phyloP scores from a whole-genome alignment of 176 grass and related monocot genomes.

The Aegilops umbellulata region DNA sequence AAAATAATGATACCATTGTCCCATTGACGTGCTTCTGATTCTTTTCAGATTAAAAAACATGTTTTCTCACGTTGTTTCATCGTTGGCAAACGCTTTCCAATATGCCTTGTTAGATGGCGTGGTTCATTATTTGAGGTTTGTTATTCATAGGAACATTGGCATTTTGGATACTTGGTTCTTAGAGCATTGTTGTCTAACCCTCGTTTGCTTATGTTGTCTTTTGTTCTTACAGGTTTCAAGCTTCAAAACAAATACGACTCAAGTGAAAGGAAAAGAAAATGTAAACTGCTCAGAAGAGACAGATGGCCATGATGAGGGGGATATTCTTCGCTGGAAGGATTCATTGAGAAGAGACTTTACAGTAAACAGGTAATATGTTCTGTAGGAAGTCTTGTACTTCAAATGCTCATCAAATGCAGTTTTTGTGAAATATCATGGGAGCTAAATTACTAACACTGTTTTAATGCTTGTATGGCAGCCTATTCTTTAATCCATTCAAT shows the following conservation, averaged over 20 bases:
- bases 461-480: conserved; percentile 42
- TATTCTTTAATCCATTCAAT: conserved; percentile 77
- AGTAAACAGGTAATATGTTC: conserved; percentile 66
- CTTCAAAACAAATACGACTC: conserved; percentile 43
- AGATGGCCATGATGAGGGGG: conserved; percentile 37
- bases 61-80: conserved; percentile 46
- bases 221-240: conserved; percentile 64
- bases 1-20: conserved; percentile 19
- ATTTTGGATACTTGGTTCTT: conserved; percentile 8
- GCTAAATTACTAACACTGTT: conserved; percentile 38
- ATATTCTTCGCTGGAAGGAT: conserved; percentile 83
- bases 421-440: conserved; percentile 13
- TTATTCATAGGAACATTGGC: conserved; percentile 27
- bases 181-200: not conserved
- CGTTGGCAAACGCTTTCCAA: conserved; percentile 70
- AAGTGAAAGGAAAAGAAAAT: conserved; percentile 27
- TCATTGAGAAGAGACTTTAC: conserved; percentile 84
- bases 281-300: conserved; percentile 22
- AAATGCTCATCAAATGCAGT: conserved; percentile 7
- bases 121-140: conserved; percentile 66
- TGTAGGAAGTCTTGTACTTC: conserved; percentile 5
- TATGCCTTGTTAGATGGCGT: conserved; percentile 58
- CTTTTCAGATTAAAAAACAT: conserved; percentile 55
- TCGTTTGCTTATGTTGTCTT: conserved; percentile 5
- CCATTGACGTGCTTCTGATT: conserved; percentile 21